These are phyloP conservation scores for Macrotyloma uniflorum DNA, from an alignment of 306 rosid genomes.

Conservation along the genomic window DNA sequence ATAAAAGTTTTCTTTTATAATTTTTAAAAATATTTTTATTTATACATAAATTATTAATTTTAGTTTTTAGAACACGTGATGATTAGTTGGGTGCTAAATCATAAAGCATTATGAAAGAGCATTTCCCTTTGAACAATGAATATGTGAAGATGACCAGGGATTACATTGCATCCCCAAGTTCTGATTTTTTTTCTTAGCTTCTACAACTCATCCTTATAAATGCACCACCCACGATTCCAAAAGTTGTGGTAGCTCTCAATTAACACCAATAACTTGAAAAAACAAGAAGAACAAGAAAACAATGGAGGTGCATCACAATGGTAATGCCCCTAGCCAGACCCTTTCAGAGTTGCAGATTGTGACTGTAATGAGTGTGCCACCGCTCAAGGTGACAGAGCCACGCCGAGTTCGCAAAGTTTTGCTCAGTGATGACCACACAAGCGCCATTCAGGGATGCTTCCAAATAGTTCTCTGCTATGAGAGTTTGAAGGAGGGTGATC, in stretches of 20 bases:
- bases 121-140: no score
- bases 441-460: constrained; percentile 41
- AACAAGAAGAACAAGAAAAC: not conserved
- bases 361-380: constrained; percentile 47
- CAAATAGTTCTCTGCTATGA: constrained; percentile 52
- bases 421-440: not conserved
- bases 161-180: no score
- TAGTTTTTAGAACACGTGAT: no score
- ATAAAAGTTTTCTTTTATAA: no score
- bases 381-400: constrained; percentile 48
- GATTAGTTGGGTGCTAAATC: no score
- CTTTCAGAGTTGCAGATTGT: constrained; percentile 29
- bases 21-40: no score
- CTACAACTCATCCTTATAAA: not conserved
- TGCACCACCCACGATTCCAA: not conserved
- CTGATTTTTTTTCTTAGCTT: not conserved
- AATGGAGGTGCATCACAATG: constrained; percentile 27
- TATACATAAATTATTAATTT: no score
- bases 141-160: no score
- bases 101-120: no score
- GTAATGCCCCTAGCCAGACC: not conserved
- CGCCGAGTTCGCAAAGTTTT: constrained; percentile 35
- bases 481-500: constrained; percentile 12
- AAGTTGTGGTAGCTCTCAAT: not conserved
- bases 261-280: not conserved